Conservation (phyloP, 2,329 filamentous ascomycete species). For the Exophiala mesophila region DNA sequence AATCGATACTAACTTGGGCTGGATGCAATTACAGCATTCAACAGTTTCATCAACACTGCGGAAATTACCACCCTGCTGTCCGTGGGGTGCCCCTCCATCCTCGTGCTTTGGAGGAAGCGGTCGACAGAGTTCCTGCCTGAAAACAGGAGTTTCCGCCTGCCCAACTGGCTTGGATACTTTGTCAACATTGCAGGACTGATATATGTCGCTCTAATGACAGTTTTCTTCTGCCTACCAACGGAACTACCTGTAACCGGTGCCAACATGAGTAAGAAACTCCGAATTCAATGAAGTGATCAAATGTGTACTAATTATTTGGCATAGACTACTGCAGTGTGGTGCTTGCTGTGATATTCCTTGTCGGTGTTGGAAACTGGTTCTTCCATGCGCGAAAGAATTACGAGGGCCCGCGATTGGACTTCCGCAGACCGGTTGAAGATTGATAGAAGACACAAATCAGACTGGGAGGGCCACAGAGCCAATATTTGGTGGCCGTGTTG, state of each 20-base stretch:
- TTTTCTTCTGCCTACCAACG: slow-evolving; percentile 31
- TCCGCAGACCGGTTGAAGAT: too few relatives aligned
- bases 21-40: too few relatives aligned
- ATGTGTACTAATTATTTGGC: too few relatives aligned
- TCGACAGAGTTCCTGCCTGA: not conserved
- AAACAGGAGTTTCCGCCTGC: slow-evolving; percentile 13
- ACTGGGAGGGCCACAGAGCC: too few relatives aligned
- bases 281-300: not conserved
- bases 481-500: too few relatives aligned
- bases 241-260: slow-evolving; percentile 31
- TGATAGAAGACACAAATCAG: too few relatives aligned
- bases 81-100: slow-evolving; percentile 26
- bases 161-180: slow-evolving; percentile 26
- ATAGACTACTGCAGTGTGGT: slow-evolving; percentile 41
- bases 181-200: slow-evolving; percentile 26
- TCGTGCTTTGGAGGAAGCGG: slow-evolving; percentile 27
- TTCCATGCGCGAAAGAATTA: slow-evolving; percentile 59
- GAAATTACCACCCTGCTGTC: slow-evolving; percentile 21
- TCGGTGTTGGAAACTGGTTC: slow-evolving; percentile 57
- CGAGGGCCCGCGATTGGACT: slow-evolving; percentile 47
- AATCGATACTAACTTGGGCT: too few relatives aligned
- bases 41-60: slow-evolving; percentile 21
- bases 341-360: slow-evolving; percentile 33
- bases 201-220: slow-evolving; percentile 24
- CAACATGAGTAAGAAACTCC: slow-evolving; percentile 31